Evolutionary conservation across 805 yeast species (phyloP).

Genomic region (Candida lessepsii): DNA sequence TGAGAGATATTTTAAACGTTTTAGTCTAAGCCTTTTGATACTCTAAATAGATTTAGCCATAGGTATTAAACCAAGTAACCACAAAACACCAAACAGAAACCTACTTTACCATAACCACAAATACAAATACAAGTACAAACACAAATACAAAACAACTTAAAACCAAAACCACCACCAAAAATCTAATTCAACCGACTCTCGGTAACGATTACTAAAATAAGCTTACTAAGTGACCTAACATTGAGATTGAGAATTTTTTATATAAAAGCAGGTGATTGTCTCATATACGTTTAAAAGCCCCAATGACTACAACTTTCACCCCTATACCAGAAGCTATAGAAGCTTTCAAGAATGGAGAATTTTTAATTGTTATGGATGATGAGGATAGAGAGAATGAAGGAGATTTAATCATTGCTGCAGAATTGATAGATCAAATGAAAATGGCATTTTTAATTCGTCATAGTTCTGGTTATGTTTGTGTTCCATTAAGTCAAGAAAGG

Average conservation of each 20-base stretch:
- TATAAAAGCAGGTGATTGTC: neutral
- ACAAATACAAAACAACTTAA: no score
- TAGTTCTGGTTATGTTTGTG: slow-evolving; percentile 91
- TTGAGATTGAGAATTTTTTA: neutral
- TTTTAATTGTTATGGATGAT: slow-evolving; percentile 95
- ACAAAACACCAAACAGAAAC: no score
- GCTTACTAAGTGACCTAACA: no score
- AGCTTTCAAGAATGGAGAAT: slow-evolving; percentile 74
- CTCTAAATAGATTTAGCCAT: no score
- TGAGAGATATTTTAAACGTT: no score
- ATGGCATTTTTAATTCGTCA: slow-evolving; percentile 93
- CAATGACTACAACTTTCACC: slow-evolving; percentile 12
- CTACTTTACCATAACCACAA: no score
- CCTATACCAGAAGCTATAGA: slow-evolving; percentile 69
- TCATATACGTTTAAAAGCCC: neutral
- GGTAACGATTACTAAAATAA: no score
- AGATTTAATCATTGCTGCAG: slow-evolving; percentile 92
- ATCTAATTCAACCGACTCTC: no score
- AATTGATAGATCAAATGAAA: slow-evolving; percentile 68
- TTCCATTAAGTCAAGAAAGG: slow-evolving; percentile 71
- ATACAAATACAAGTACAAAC: no score
- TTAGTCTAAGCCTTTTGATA: no score
- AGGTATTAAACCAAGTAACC: no score
- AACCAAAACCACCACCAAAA: no score
- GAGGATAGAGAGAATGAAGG: slow-evolving; percentile 97